These are phyloP conservation scores for Neonectria sp. DNA, from an alignment of 2,329 filamentous ascomycete genomes.

Conservation along the genomic window DNA sequence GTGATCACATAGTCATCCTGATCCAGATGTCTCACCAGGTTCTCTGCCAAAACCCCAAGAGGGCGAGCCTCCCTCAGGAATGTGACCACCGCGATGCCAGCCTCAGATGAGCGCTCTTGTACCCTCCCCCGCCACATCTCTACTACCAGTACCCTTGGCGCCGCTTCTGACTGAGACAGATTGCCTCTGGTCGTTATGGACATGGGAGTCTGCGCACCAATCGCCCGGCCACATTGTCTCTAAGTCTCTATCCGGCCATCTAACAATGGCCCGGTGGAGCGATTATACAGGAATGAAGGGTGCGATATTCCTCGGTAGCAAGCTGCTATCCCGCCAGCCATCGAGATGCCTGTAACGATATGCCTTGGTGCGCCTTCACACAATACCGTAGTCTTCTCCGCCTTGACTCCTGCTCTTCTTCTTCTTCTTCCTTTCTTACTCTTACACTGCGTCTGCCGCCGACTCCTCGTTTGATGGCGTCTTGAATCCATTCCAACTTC, in stretches of 20 bases:
- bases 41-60: slow-evolving; percentile 26
- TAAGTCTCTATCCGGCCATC: slow-evolving; percentile 36
- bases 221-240: slow-evolving; percentile 31
- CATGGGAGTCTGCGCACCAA: slow-evolving; percentile 25
- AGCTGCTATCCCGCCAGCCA: slow-evolving; percentile 48
- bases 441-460: slow-evolving; percentile 27
- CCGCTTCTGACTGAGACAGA: slow-evolving; percentile 48
- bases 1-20: slow-evolving; percentile 23
- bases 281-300: slow-evolving; percentile 57
- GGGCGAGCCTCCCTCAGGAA: slow-evolving; percentile 45
- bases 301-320: slow-evolving; percentile 45
- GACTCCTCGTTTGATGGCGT: slow-evolving; percentile 37
- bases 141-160: slow-evolving; percentile 19
- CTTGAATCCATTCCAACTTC: slow-evolving; percentile 32
- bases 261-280: slow-evolving; percentile 44
- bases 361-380: slow-evolving; percentile 35
- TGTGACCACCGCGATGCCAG: slow-evolving; percentile 40
- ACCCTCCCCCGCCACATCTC: slow-evolving; percentile 36
- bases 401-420: slow-evolving; percentile 30
- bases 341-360: slow-evolving; percentile 45
- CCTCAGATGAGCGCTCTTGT: slow-evolving; percentile 30
- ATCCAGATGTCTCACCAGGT: slow-evolving; percentile 43
- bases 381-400: slow-evolving; percentile 20
- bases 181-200: slow-evolving; percentile 52
- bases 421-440: slow-evolving; percentile 32